Base-by-base conservation (phyloP, 1,284 basidiomycete genomes). In the Cryptococcus hybrid region DNA sequence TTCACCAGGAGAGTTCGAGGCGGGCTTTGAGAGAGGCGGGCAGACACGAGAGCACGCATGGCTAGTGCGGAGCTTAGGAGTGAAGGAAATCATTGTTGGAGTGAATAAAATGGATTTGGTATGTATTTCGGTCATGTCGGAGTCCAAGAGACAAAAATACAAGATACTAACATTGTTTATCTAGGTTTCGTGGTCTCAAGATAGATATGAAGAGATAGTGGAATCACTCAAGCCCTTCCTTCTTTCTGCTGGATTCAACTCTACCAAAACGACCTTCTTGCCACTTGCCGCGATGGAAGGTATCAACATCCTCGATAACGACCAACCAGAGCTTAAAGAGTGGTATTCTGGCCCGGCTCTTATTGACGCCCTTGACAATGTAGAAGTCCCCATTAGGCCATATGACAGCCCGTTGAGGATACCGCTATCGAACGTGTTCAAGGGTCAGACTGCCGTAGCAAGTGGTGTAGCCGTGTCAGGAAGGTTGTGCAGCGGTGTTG, bases 41-140 rank as follows among this genome's bases (percentile, higher is more conserved):
- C 95, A 99, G 80, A 99, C 94, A n/a, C 83, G 95, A 55, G 95
- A 99, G 75, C 95, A 99, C 78, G 83, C 97, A 3, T 80, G 96
- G 56, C 85, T 99, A 30, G 91, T 96, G 35, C 82, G 96, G 54
- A 95, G 92, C 76, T 82, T 99, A 3, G 95, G 96, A n/a, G 92
- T 98, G 7, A 85, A 87, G 52, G 92, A 98, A 74, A 84, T 98
- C 24, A 84, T 98, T 34, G 88, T 97, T 12, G 93, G 91, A 0
- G 82, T 99, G 62, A 99, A 99, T 80, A 99, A 99, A 79, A 81
- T 99, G 52, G 95, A 99, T 74, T 84, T 88, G 75, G 92, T 88
- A 55, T 60, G 81, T 79, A 53, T 15, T 38, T 3, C 8, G n/a
- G 9, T 9, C 34, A 8, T 46, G n/a, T 38, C 8, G 13, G 13